Base-by-base conservation (phyloP, 495 filamentous ascomycete species). In the Melanomma pulvis-pyrius region DNA sequence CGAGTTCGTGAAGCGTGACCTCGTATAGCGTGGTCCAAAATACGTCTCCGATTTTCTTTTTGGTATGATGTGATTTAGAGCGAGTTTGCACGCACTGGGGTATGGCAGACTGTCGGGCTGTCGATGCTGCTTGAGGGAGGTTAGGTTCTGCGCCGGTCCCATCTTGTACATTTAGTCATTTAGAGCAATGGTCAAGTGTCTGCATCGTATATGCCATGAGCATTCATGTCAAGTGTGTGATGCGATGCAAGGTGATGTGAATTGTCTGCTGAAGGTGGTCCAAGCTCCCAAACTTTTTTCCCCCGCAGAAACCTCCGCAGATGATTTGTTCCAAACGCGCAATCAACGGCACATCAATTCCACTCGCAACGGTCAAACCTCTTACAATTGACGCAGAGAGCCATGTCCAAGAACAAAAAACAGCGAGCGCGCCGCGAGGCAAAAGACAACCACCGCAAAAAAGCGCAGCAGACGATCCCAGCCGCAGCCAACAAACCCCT, bases 1-100 rank as follows among this genome's bases (percentile, higher is more conserved):
- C 53, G 91, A 98, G 81, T 99, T 99, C 77, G 90, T 98, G 74
- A 90, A 96, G 83, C 84, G 90, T 73, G 94, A 99, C 80, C 82
- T 99, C 75, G 86, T 99, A 79, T 99, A 88, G 53, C 4, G 19
- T 24, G 8, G 19, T 57, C 30, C 8, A 13, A 57, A 30, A 39
- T 8, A 25, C 19, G 21, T 41, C 2, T n/a, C n/a, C 19, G 29
- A 52, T 34, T 48, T 58, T 32, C 30, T 48, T 36, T 54, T 25
- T 56, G 2, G 34, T 13, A 44, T 66, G 39, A 34, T 58, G 21
- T 59, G 58, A 44, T 57, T 63, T 70, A 48, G 52, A 62, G 53
- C 46, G 56, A 56, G 47, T 11, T 61, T 30, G 30, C 11, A 13
- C 6, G n/a, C n/a, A n/a, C n/a, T n/a, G 9, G 15, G n/a, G 1